Evolutionary conservation across 2,329 filamentous ascomycete genomes (phyloP).

Genomic region (Elsinoe ampelina): DNA sequence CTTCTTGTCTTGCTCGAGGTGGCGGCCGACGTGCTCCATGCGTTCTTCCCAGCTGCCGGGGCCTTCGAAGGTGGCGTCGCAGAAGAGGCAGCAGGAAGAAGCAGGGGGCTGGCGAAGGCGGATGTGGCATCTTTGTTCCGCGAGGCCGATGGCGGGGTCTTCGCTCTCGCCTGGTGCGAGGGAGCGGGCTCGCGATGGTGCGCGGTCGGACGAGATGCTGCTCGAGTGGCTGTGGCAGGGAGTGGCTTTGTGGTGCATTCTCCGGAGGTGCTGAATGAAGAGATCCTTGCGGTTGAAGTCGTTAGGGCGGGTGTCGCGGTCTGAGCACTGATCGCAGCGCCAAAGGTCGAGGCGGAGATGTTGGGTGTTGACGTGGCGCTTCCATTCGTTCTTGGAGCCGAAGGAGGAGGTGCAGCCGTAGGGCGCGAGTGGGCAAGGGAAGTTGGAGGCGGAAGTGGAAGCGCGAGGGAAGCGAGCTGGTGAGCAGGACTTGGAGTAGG

Average conservation of each 20-base stretch:
- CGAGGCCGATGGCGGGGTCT: conserved; percentile 34
- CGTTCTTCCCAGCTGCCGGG: conserved; percentile 63
- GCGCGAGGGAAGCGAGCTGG: conserved; percentile 33
- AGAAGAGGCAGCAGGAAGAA: conserved; percentile 56
- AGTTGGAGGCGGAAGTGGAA: conserved; percentile 40
- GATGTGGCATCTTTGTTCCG: conserved; percentile 50
- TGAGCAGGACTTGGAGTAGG: conserved; percentile 38
- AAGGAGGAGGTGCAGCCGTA: conserved; percentile 70
- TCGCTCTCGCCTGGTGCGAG: conserved; percentile 16
- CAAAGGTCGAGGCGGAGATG: conserved; percentile 68
- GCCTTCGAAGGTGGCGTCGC: conserved; percentile 54
- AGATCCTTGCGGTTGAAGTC: conserved; percentile 89
- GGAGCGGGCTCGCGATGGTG: conserved; percentile 9
- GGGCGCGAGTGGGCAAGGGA: conserved; percentile 67
- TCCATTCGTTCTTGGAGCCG: conserved; percentile 87
- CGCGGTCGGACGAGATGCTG: conserved; percentile 22
- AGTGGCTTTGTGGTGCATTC: conserved; percentile 59
- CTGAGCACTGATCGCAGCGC: conserved; percentile 59
- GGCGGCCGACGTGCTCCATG: conserved; percentile 79
- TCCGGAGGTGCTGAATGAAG: conserved; percentile 76
- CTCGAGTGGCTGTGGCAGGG: conserved; percentile 17
- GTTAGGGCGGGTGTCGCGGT: conserved; percentile 33
- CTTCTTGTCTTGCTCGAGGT: conserved; percentile 55
- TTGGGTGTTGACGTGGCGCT: conserved; percentile 72
- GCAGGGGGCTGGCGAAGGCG: conserved; percentile 54